Evolutionary conservation across 345 rosid species (phyloP).

Genomic region (Theobroma cacao): DNA sequence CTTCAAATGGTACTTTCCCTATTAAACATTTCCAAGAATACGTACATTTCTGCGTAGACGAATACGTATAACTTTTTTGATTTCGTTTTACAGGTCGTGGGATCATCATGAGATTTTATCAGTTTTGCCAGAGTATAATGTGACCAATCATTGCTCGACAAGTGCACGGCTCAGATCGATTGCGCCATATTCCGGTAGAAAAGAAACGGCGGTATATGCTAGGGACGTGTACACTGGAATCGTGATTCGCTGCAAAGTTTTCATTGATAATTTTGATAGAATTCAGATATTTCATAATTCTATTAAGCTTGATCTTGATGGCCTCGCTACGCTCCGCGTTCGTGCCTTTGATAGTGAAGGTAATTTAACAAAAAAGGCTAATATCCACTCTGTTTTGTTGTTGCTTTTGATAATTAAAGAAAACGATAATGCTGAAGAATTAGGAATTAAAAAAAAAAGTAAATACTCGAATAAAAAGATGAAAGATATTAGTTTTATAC

Average conservation of each 20-base stretch:
- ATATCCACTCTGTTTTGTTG: background rate
- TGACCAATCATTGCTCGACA: conserved; percentile 72
- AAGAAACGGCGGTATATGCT: conserved; percentile 94
- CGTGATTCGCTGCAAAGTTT: conserved; percentile 95
- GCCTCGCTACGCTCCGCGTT: conserved; percentile 85
- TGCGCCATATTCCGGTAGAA: conserved; percentile 69
- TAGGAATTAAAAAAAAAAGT: background rate
- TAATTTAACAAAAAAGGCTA: conserved; percentile 13
- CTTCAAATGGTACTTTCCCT: conserved; percentile 67
- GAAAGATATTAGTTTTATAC: background rate
- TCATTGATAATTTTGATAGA: conserved; percentile 83
- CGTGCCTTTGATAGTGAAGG: conserved; percentile 94
- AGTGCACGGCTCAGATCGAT: conserved; percentile 81
- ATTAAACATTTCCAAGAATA: background rate
- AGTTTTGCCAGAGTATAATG: conserved; percentile 80
- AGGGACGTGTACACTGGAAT: conserved; percentile 71
- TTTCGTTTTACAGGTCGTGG: conserved; percentile 72
- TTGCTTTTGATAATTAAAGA: background rate
- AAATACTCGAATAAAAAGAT: background rate
- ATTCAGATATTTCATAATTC: conserved; percentile 93
- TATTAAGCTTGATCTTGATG: conserved; percentile 88
- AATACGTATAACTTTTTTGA: background rate
- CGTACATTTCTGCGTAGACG: background rate
- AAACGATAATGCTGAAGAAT: background rate
- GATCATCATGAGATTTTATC: conserved; percentile 90